These are phyloP conservation scores for Isatis tinctoria DNA, from an alignment of 345 rosid genomes.

Conservation along the genomic window DNA sequence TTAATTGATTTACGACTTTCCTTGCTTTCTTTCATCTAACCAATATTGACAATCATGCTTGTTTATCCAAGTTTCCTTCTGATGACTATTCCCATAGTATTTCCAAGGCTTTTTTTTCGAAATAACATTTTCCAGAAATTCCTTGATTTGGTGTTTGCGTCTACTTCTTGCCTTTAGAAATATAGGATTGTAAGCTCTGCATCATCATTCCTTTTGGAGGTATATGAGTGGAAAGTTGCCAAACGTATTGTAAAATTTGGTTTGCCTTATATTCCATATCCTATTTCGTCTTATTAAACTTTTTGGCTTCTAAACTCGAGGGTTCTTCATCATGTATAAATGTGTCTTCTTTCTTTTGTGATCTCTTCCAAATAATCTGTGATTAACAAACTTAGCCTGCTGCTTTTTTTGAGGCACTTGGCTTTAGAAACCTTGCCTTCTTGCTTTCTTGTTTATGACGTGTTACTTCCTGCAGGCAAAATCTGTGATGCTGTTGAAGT, in stretches of 20 bases:
- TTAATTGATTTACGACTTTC: background rate
- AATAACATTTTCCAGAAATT: background rate
- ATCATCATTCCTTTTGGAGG: background rate
- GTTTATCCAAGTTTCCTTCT: background rate
- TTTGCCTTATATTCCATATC: background rate
- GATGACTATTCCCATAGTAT: background rate
- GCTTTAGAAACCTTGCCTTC: background rate
- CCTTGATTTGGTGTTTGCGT: background rate
- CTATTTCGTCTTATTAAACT: background rate
- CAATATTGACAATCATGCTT: background rate
- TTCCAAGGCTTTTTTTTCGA: background rate
- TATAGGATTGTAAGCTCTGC: background rate
- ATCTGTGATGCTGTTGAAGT: slow-evolving; percentile 91
- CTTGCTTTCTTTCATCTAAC: background rate
- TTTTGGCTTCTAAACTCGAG: background rate
- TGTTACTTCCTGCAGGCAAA: slow-evolving; percentile 43
- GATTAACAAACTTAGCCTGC: background rate
- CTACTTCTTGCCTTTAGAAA: background rate
- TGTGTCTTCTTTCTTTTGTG: background rate
- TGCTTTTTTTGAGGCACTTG: background rate
- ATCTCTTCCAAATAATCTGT: background rate
- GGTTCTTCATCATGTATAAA: background rate
- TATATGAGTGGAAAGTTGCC: background rate
- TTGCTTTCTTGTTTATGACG: background rate
- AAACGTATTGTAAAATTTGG: background rate